These are phyloP conservation scores for Teunomyces funiuensis DNA, from an alignment of 805 yeast species.

Conservation along the genomic window DNA sequence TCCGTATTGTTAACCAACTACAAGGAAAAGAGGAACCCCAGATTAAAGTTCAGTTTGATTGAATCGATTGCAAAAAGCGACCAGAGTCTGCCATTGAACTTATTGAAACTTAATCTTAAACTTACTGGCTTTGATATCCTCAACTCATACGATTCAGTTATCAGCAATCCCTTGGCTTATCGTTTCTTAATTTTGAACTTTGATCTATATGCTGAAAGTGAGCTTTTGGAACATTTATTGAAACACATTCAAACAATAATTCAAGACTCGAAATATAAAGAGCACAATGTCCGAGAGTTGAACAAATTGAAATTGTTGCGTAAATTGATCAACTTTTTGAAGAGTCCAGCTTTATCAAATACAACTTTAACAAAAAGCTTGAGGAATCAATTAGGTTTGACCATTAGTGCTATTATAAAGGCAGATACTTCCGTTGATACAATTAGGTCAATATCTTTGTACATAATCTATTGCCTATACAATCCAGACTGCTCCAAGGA, in stretches of 20 bases:
- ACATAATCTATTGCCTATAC: conserved; percentile 53
- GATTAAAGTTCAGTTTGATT: conserved; percentile 12
- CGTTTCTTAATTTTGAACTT: conserved; percentile 49
- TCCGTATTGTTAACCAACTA: conserved; percentile 53
- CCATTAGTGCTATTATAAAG: conserved; percentile 22
- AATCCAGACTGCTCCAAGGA: conserved; percentile 35
- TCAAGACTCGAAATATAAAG: conserved; percentile 42
- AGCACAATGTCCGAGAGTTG: conserved; percentile 53
- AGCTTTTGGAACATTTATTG: conserved; percentile 51
- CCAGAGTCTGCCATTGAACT: conserved; percentile 29
- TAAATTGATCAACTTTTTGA: conserved; percentile 51
- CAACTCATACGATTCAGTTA: conserved; percentile 54
- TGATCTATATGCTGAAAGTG: conserved; percentile 65
- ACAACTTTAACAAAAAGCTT: conserved; percentile 8
- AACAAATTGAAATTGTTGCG: conserved; percentile 50
- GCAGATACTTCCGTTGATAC: conserved; percentile 54
- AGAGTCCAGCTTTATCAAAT: conserved; percentile 20
- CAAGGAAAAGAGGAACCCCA: conserved; percentile 23
- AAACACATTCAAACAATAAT: conserved; percentile 59
- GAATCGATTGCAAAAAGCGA: conserved; percentile 2
- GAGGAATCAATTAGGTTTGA: conserved; percentile 18
- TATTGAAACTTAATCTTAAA: conserved; percentile 34
- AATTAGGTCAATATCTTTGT: conserved; percentile 47
- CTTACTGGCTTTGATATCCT: conserved; percentile 56
- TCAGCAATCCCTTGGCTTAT: conserved; percentile 58